Evolutionary conservation across 192 early-diverging fungal species (phyloP), one percentile per base, ranked within the genome.

Genomic region (Coemansia sp.): DNA sequence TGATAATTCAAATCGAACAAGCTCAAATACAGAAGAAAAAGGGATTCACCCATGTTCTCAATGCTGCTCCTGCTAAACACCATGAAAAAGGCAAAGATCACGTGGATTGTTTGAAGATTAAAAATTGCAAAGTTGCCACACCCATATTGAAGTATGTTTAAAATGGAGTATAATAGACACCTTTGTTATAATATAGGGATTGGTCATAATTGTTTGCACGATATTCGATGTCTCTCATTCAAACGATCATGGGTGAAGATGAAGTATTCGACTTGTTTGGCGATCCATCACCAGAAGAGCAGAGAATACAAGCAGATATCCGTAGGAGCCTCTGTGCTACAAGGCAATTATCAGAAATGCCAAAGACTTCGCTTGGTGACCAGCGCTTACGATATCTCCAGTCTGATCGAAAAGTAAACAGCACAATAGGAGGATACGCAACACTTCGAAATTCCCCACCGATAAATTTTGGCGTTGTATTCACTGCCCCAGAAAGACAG

Each of bases 201-300:
- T n/a, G n/a, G n/a, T n/a, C n/a, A n/a, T n/a, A n/a, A n/a, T n/a
- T 18, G 10, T 23, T 9, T 25, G 7, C 7, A 28, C 19, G 8
- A 4, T 28, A 38, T 34, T 18, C 2, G 4, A 10, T 30, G 27
- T 6, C 18, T 7, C 18, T 7, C 7, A 19, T 7, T 21, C 4
- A 16, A 3, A 9, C 1, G 16, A 23, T 8, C n/a, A 22, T 23
- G 18, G 16, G 9, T 14, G 59, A 52, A 2, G 24, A 74, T 53
- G 62, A 41, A 14, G 56, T 64, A 18, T 52, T 84, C 49, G 72
- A 81, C 60, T 54, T 78, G 10, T 84, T 84, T 63, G 71, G 69
- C n/a, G 76, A 76, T 0, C 30, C 64, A 12, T 56, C 79, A 9
- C 48, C 60, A 19, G 69, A 70, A n/a, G 76, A 83, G 49, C 56